Percentiles rank a stretch among this genome's conserved stretches.
Conservation (phyloP, 73 alveolate species). For the Symbiodinium pilosum region DNA sequence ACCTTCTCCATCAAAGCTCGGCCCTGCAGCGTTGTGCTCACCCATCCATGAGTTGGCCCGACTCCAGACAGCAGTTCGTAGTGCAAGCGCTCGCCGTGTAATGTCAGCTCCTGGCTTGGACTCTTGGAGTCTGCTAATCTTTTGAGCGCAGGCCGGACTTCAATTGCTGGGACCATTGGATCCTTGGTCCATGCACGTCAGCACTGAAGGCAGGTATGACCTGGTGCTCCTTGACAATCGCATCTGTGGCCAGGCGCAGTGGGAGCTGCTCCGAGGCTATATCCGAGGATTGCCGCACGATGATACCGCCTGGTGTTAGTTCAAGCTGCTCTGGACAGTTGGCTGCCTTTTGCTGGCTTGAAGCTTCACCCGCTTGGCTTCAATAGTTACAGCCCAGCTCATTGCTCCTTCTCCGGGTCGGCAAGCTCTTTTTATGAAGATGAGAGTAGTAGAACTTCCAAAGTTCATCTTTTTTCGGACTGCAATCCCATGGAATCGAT, state of each 20-base stretch:
- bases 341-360: not conserved
- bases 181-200: no score
- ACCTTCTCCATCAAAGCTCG: constrained; percentile 36
- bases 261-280: constrained; percentile 21
- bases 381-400: not conserved
- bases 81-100: constrained; percentile 44
- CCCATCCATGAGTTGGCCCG: constrained; percentile 55
- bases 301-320: constrained; percentile 42
- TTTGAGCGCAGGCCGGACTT: no score
- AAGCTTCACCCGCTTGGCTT: not conserved
- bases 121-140: no score
- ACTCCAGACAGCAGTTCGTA: constrained; percentile 33
- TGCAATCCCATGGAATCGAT: not conserved
- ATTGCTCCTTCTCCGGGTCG: not conserved
- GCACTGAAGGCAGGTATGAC: no score
- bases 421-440: no score
- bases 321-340: not conserved
- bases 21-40: constrained; percentile 64
- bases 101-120: constrained; percentile 29
- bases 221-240: constrained; percentile 29
- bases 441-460: no score
- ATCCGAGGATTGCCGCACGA: constrained; percentile 26
- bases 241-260: constrained; percentile 40
- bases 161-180: no score
- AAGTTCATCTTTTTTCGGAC: not conserved